phyloP scores from a whole-genome alignment of 441 rosid genomes.

The Bocquillonia castaneifolia region DNA sequence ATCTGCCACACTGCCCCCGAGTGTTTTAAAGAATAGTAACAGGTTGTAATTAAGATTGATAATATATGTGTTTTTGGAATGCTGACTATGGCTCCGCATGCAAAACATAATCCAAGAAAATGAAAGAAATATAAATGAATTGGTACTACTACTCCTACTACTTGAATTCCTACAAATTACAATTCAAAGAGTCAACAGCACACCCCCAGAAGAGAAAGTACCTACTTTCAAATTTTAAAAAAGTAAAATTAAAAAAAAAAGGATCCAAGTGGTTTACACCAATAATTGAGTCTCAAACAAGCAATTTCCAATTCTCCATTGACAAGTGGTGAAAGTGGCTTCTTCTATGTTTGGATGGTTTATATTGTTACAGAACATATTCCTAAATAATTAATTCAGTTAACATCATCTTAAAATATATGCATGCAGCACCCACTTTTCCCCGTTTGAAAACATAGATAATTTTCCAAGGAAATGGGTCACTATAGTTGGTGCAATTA shows the following conservation, averaged over 20 bases:
- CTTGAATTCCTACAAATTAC: neutral
- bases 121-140: slow-evolving; percentile 1
- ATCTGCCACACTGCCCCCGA: slow-evolving; percentile 18
- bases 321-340: slow-evolving; percentile 1
- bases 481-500: neutral
- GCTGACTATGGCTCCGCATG: slow-evolving; percentile 38
- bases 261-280: neutral
- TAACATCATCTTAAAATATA: neutral
- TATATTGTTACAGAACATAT: slow-evolving; percentile 12
- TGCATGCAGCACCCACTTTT: neutral
- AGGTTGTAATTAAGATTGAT: slow-evolving; percentile 1
- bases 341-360: neutral
- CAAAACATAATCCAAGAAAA: slow-evolving; percentile 40
- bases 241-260: neutral
- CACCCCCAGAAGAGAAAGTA: neutral
- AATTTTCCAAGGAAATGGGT: neutral
- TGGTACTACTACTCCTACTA: too few relatives aligned
- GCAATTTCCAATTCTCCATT: slow-evolving; percentile 1
- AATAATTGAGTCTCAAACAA: slow-evolving; percentile 8
- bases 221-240: neutral
- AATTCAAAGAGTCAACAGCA: neutral
- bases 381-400: neutral
- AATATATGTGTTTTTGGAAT: slow-evolving; percentile 15
- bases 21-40: neutral
- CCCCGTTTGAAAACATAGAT: neutral